A percentile compares a stretch with the other conserved stretches of the same genome.
These are phyloP conservation scores for Cicer cuneatum DNA, from an alignment of 306 rosid species.

Conservation along the genomic window DNA sequence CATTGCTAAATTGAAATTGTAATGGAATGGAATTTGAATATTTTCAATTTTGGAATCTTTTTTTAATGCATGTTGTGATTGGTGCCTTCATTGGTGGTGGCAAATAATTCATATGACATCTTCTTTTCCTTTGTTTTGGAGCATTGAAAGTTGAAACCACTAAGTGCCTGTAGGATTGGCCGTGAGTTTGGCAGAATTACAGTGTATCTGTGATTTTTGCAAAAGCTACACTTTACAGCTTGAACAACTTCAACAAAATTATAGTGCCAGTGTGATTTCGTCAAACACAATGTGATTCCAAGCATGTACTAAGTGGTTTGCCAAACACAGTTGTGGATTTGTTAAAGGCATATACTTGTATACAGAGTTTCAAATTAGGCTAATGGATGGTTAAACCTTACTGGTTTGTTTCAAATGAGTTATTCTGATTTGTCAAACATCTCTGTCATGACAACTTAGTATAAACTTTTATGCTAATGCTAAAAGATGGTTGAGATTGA, in stretches of 20 bases:
- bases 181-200: no score
- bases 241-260: no score
- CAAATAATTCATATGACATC: slow-evolving; percentile 27
- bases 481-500: background rate
- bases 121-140: slow-evolving; percentile 28
- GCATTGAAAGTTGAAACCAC: slow-evolving; percentile 27
- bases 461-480: slow-evolving; percentile 5
- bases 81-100: slow-evolving; percentile 49
- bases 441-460: background rate
- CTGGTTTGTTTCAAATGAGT: slow-evolving; percentile 6
- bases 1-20: slow-evolving; percentile 34
- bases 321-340: slow-evolving; percentile 26
- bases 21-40: slow-evolving; percentile 45
- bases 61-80: slow-evolving; percentile 34
- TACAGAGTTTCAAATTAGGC: slow-evolving; percentile 26
- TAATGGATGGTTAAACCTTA: slow-evolving; percentile 7
- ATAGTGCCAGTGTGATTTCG: no score
- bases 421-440: slow-evolving; percentile 26
- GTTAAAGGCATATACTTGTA: slow-evolving; percentile 17
- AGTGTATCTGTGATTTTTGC: no score
- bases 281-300: no score
- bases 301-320: background rate
- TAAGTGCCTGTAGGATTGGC: background rate
- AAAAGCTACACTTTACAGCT: no score
- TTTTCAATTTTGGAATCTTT: slow-evolving; percentile 43